phyloP scores from a whole-genome alignment of 148 eudicot species.

The Rhododendron williamsianum region DNA sequence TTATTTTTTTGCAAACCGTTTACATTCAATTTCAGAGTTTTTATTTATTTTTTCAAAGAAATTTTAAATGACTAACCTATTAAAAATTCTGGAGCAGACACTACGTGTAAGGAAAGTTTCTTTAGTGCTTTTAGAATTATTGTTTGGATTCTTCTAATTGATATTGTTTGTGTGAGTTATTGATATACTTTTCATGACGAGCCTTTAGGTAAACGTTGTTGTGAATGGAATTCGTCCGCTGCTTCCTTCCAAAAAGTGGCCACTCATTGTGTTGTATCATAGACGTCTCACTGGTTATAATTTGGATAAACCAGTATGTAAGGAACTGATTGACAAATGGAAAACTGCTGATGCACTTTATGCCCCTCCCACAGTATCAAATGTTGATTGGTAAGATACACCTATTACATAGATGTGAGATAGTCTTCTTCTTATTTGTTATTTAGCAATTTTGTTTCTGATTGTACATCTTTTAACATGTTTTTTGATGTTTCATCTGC shows the following conservation, averaged over 20 bases:
- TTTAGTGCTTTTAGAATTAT: background rate
- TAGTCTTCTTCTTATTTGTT: background rate
- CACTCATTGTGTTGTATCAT: constrained; percentile 73
- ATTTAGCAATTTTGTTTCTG: background rate
- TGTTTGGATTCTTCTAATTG: background rate
- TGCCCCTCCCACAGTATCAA: constrained; percentile 85
- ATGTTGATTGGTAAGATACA: constrained; percentile 81
- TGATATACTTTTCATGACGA: background rate
- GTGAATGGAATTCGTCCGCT: constrained; percentile 79
- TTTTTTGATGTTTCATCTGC: constrained; percentile 8
- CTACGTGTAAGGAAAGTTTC: constrained; percentile 42
- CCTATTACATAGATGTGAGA: background rate
- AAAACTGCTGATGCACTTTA: constrained; percentile 75
- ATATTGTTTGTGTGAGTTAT: background rate
- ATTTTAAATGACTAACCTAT: background rate
- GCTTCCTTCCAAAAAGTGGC: constrained; percentile 78
- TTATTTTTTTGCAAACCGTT: background rate
- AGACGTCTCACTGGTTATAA: constrained; percentile 54
- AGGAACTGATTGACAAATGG: constrained; percentile 64
- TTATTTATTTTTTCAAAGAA: background rate
- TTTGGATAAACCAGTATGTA: constrained; percentile 50
- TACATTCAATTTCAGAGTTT: background rate
- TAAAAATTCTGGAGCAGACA: background rate
- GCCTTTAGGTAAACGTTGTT: constrained; percentile 62
- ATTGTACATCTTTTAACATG: constrained; percentile 3